Conservation (phyloP, 768 basidiomycete species). For the Pluteus cervinus region DNA sequence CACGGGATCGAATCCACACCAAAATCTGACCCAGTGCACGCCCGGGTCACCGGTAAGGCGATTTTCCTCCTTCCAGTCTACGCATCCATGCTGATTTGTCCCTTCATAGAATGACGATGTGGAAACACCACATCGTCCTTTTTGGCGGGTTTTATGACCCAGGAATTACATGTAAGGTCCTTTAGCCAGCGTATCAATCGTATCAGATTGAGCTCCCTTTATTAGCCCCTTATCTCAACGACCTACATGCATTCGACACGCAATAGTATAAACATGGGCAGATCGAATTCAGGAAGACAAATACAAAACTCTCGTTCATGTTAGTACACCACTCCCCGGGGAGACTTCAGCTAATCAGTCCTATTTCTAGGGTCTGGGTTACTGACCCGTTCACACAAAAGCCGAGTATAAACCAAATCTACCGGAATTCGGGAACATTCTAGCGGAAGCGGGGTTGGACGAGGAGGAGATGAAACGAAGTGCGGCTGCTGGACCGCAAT, state of each 20-base stretch:
- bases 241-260: no score
- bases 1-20: conserved; percentile 88
- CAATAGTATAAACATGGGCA: no score
- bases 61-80: conserved; percentile 3
- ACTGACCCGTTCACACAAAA: no score
- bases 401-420: conserved; percentile 78
- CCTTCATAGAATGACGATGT: conserved; percentile 69
- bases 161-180: no score
- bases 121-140: no score
- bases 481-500: conserved; percentile 35
- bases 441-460: conserved; percentile 79
- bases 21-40: conserved; percentile 75
- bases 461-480: conserved; percentile 71
- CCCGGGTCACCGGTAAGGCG: conserved; percentile 77
- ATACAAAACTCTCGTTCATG: no score
- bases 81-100: not conserved
- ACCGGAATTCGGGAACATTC: conserved; percentile 75
- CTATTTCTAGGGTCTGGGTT: not conserved
- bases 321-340: no score
- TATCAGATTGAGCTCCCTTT: no score
- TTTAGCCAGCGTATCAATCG: no score
- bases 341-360: no score
- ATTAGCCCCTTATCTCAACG: no score
- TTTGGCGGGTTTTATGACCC: conserved; percentile 91
- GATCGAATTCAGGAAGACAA: no score